Conservation (phyloP, 1,284 basidiomycete species). For the Heterobasidion occidentale region DNA sequence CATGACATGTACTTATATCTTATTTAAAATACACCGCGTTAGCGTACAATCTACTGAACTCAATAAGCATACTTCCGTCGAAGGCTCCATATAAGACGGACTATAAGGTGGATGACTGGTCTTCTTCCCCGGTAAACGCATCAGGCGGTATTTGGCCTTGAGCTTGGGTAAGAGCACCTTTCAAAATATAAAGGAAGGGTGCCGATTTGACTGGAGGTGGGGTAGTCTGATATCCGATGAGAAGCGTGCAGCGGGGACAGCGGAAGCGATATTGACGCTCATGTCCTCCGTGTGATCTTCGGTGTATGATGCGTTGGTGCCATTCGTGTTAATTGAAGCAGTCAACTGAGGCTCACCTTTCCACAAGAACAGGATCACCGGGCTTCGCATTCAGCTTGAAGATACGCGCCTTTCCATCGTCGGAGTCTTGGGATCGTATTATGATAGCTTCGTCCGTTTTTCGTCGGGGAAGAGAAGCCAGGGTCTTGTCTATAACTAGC, state of each 20-base stretch:
- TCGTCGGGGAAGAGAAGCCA: slow-evolving; percentile 61
- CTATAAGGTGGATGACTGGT: not conserved
- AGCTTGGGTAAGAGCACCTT: slow-evolving; percentile 67
- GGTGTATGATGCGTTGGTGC: slow-evolving; percentile 1
- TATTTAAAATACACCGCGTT: no score
- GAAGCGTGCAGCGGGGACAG: slow-evolving; percentile 68
- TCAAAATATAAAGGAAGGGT: slow-evolving; percentile 64
- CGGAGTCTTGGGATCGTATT: slow-evolving; percentile 57
- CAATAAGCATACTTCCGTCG: no score
- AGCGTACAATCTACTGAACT: no score
- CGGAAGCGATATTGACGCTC: slow-evolving; percentile 70
- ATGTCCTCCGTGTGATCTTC: slow-evolving; percentile 48
- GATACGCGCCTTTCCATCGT: slow-evolving; percentile 49
- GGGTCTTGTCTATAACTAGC: slow-evolving; percentile 76
- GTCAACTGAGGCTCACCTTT: slow-evolving; percentile 38
- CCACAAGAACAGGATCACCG: slow-evolving; percentile 59
- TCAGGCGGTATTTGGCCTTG: slow-evolving; percentile 73
- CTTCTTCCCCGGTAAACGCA: slow-evolving; percentile 57
- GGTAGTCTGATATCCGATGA: slow-evolving; percentile 66
- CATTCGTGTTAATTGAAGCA: not conserved
- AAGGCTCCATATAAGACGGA: slow-evolving; percentile 2
- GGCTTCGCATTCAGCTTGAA: slow-evolving; percentile 72
- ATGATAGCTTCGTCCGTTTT: slow-evolving; percentile 69
- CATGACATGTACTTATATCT: no score
- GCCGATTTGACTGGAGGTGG: slow-evolving; percentile 67